These are phyloP conservation scores for Penicillium palitans DNA, from an alignment of 2,329 filamentous ascomycete species.

Conservation along the genomic window DNA sequence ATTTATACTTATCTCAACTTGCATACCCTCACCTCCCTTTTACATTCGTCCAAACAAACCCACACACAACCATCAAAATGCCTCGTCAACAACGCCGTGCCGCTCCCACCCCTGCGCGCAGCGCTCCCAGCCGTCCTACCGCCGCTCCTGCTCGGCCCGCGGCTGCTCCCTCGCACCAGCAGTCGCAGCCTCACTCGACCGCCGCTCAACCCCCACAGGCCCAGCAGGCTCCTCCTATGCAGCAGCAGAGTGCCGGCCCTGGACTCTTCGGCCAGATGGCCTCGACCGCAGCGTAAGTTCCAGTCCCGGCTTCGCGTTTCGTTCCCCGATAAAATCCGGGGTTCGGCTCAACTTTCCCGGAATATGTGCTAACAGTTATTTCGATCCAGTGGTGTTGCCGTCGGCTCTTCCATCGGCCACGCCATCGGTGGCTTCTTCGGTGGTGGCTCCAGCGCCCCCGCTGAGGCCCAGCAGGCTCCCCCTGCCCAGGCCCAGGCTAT, in stretches of 20 bases:
- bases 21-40: constrained; percentile 23
- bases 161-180: constrained; percentile 58
- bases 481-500: constrained; percentile 56
- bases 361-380: constrained; percentile 14
- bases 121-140: constrained; percentile 66
- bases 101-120: constrained; percentile 51
- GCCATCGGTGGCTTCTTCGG: constrained; percentile 91
- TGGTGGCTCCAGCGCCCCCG: constrained; percentile 60
- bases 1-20: constrained; percentile 11
- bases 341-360: neutral
- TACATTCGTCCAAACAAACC: constrained; percentile 16
- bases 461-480: constrained; percentile 53
- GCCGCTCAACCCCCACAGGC: constrained; percentile 51
- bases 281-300: constrained; percentile 88
- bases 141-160: constrained; percentile 60
- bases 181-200: constrained; percentile 69
- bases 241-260: constrained; percentile 62
- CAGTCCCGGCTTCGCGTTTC: neutral
- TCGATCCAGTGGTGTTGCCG: constrained; percentile 78
- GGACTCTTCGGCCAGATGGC: constrained; percentile 97
- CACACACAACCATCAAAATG: constrained; percentile 55
- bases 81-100: constrained; percentile 73
- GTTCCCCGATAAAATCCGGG: constrained; percentile 14
- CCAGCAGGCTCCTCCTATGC: constrained; percentile 52
- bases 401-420: constrained; percentile 93